These are phyloP conservation scores for Amanita phalloides DNA, from an alignment of 768 basidiomycete genomes.

Conservation along the genomic window DNA sequence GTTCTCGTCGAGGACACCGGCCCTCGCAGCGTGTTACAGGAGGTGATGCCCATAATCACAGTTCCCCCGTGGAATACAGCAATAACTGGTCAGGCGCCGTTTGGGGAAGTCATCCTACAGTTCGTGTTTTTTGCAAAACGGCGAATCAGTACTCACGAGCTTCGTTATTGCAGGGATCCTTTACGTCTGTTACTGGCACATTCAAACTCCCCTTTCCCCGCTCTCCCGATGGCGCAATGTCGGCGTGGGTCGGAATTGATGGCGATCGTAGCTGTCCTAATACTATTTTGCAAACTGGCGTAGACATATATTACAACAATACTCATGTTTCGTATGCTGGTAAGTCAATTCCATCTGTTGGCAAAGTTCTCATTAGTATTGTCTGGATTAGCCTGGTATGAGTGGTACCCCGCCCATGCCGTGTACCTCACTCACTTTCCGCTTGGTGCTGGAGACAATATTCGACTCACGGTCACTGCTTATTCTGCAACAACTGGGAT, in stretches of 20 bases:
- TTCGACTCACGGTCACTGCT: neutral
- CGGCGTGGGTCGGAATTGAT: neutral
- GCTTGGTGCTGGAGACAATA: neutral
- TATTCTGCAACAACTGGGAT: neutral
- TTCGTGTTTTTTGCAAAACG: neutral
- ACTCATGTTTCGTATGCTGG: neutral
- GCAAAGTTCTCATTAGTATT: neutral
- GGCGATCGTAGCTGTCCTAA: neutral
- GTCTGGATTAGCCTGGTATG: neutral
- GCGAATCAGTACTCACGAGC: conserved; percentile 2
- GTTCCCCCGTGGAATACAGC: neutral
- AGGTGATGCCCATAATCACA: neutral
- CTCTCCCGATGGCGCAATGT: neutral
- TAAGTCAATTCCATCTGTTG: neutral
- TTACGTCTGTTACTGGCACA: neutral
- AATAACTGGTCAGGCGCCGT: neutral
- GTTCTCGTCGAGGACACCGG: neutral
- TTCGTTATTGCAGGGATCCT: neutral
- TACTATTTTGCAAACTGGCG: neutral
- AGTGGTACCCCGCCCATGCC: neutral
- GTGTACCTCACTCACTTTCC: neutral
- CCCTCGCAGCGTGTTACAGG: neutral
- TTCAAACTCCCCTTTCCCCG: neutral
- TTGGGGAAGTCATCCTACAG: neutral
- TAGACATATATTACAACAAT: neutral